A percentile compares a stretch with the other conserved stretches of the same genome.
Conservation (phyloP, 1,139 yeast species). For the Zygoascus hellenicus region DNA sequence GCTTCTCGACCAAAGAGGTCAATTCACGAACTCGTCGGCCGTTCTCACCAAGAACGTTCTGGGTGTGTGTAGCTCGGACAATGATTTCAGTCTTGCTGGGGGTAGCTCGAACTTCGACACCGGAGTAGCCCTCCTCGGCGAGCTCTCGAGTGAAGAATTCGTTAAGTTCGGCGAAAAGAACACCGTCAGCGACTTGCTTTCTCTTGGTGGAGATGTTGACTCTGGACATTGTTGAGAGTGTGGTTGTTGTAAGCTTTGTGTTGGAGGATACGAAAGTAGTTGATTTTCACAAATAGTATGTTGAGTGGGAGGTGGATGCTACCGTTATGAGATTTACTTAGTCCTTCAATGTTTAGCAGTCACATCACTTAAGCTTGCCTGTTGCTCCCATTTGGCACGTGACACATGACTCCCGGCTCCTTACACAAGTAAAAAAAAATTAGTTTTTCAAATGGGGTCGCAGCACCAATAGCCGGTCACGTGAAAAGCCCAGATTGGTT, state of each 20-base stretch:
- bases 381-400: no score
- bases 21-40: conserved; percentile 99
- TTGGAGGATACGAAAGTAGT: background rate
- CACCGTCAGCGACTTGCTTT: conserved; percentile 96
- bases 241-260: conserved; percentile 5
- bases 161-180: conserved; percentile 99
- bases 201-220: conserved; percentile 39
- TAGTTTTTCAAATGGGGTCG: no score
- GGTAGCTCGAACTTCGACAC: conserved; percentile 99
- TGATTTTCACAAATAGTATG: no score
- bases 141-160: conserved; percentile 99
- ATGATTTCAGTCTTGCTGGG: conserved; percentile 97
- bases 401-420: no score
- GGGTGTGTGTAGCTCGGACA: conserved; percentile 99
- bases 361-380: no score
- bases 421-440: no score
- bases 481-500: no score
- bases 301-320: no score
- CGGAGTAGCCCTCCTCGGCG: conserved; percentile 99
- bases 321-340: no score
- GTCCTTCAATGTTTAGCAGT: no score
- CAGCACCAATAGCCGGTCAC: no score
- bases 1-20: conserved; percentile 95
- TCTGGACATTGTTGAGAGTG: conserved; percentile 13
- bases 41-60: conserved; percentile 98